A percentile compares a stretch with the other conserved stretches of the same genome.
These are phyloP conservation scores for Tetrahymena borealis DNA, from an alignment of 73 alveolate species.

Conservation along the genomic window DNA sequence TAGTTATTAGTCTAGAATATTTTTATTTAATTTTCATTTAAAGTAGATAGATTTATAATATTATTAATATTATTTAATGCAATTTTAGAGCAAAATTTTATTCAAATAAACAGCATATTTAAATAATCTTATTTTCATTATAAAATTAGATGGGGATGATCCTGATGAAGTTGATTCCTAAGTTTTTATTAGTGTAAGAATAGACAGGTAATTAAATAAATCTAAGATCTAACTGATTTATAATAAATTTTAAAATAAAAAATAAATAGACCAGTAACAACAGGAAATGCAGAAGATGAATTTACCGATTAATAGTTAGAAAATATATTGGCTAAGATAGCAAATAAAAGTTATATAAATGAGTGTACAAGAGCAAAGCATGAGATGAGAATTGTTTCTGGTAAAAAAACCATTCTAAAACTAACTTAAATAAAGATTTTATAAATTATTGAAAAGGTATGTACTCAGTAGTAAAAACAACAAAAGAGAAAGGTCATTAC, in stretches of 20 bases:
- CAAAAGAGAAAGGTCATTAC: slow-evolving; percentile 32
- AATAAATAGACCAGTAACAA: neutral
- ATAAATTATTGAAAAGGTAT: neutral
- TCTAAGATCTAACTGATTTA: neutral
- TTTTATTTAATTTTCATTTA: no score
- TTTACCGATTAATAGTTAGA: neutral
- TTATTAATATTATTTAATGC: neutral
- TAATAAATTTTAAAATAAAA: neutral
- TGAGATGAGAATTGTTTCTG: neutral
- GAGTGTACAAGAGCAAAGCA: neutral
- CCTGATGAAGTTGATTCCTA: neutral
- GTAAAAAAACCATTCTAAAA: no score
- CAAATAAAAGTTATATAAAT: neutral
- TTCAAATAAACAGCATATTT: neutral
- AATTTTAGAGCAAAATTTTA: no score
- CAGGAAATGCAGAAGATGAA: neutral
- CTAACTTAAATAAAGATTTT: no score
- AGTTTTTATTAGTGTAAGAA: neutral
- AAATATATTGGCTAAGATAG: neutral
- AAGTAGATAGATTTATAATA: no score
- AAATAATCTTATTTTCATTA: neutral
- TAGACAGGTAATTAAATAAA: neutral
- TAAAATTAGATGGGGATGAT: neutral
- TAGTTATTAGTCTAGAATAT: no score
- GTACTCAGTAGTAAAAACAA: neutral